Base-by-base conservation (phyloP, 2,329 filamentous ascomycete genomes). In the Seiridium unicorne region DNA sequence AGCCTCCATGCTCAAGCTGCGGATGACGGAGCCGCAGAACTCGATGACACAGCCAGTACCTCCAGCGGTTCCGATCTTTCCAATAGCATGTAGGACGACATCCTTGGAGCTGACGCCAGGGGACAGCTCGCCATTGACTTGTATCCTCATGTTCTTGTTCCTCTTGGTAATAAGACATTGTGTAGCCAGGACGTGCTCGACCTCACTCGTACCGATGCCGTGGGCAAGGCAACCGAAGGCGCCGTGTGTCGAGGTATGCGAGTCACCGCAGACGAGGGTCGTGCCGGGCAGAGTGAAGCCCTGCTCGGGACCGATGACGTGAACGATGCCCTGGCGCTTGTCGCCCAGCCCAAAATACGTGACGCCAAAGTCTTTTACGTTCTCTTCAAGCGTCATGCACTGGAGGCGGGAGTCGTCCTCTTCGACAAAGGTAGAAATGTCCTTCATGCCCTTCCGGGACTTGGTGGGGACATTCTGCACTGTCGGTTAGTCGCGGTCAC, bases 71-170 rank as follows among this genome's bases (percentile, higher is more conserved):
- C 95, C 95, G 68, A 98, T 97, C 69, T 89, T 79, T 71, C 95
- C 95, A 72, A 99, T 99, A 60, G 92, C 90, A 74, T 98, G 87
- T 59, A 98, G 88, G 66, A 98, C 87, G 63, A 98, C 89, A 71
- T 99, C 95, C 80, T 99, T 99, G 74, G 92, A 96, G 78, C 90
- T 96, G 60, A 98, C 95, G 63, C 95, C 95, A 3, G 93, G 90
- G 40, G 90, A 86, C 60, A 98, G 86, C 75, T 94, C 88, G 58
- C 95, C 95, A 66, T 98, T 92, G 62, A 98, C 91, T 77, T 97
- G 91, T 70, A 99, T 89, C 72, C 92, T 90, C 94, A 99, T 98
- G 83, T 99, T 98, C 82, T 97, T 98, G 79, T 92, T 97, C 73
- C 93, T 86, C 80, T 92, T 92, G 64, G 93, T 96, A 75, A 97